A percentile compares a stretch with the other conserved stretches of the same genome.
These are phyloP conservation scores for Xerocomellus chrysenteron DNA, from an alignment of 768 basidiomycete species.

Conservation along the genomic window DNA sequence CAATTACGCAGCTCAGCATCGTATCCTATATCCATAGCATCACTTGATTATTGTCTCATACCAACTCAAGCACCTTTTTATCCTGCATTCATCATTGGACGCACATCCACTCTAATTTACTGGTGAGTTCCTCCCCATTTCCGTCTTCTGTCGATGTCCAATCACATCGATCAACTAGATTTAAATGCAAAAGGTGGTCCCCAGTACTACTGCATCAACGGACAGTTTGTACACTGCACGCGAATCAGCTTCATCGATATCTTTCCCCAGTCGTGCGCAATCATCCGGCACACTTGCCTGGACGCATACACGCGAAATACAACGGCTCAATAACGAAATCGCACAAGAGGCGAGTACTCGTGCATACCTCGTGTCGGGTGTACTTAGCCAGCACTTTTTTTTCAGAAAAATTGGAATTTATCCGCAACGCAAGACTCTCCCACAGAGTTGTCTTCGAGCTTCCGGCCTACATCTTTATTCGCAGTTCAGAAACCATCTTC, in stretches of 20 bases:
- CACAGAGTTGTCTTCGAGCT: slow-evolving; percentile 33
- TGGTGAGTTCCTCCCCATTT: slow-evolving; percentile 35
- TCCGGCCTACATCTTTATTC: slow-evolving; percentile 31
- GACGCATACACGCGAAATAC: slow-evolving; percentile 47
- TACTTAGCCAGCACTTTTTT: slow-evolving; percentile 13
- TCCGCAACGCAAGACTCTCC: slow-evolving; percentile 40
- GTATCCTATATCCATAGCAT: slow-evolving; percentile 42
- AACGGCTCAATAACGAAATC: slow-evolving; percentile 33
- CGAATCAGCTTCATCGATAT: slow-evolving; percentile 36
- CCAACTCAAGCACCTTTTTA: slow-evolving; percentile 44
- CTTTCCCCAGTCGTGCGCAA: slow-evolving; percentile 30
- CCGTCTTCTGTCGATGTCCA: slow-evolving; percentile 16
- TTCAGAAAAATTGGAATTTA: slow-evolving; percentile 48
- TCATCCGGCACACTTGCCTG: slow-evolving; percentile 42
- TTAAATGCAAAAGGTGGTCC: slow-evolving; percentile 74
- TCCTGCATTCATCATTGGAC: slow-evolving; percentile 47
- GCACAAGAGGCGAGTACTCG: slow-evolving; percentile 45
- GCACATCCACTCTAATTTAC: slow-evolving; percentile 45
- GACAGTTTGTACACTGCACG: slow-evolving; percentile 36
- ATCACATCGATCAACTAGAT: slow-evolving; percentile 35
- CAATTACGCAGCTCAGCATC: slow-evolving; percentile 40
- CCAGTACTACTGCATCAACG: slow-evolving; percentile 47
- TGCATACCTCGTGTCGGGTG: slow-evolving; percentile 25
- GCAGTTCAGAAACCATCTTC: slow-evolving; percentile 39
- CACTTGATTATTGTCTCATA: slow-evolving; percentile 51